Base-by-base conservation (phyloP, 2,329 filamentous ascomycete genomes). In the Colletotrichum sp. region DNA sequence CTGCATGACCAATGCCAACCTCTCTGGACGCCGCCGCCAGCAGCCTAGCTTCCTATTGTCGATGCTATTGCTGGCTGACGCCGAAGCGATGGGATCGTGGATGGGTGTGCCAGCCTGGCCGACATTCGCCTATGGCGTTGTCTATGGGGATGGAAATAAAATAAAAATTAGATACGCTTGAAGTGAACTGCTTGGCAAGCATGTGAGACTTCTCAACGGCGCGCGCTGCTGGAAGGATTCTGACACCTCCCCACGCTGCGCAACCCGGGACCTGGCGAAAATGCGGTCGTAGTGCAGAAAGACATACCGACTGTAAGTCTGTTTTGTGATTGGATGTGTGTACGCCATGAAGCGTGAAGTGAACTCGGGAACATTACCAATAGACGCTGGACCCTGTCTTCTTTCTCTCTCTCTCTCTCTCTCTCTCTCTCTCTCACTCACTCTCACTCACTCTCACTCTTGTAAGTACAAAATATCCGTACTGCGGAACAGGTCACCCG, bases 171-270 rank as follows among this genome's bases (percentile, higher is more conserved):
- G 43, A n/a, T 21, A 16, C 18, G 18, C 18, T n/a, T 28, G 18
- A 26, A 18, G 30, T 26, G 38, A 28, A 36, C 30, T 26, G 26
- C 60, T 58, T 64, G 67, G 72, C 67, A 71, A 66, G 67, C 67
- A 74, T 65, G 72, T 74, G 67, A 74, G 72, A 65, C 57, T 60
- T 34, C 26, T 30, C 67, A 71, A 71, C 34, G 67, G 58, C 58
- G 48, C 43, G 16, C 57, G 30, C 38, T 52, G 36, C 30, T 18
- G 60, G 36, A 21, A 57, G 18, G 30, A 64, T 63, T 16, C 18
- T 10, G 18, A 28, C 52, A 21, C 57, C 66, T 55, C 30, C 55
- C 30, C 65, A 24, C 28, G 66, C 30, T 26, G 18, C 21, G 12
- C 36, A 36, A 28, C 32, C 34, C 32, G 26, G 66, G 30, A 58